Percentiles rank a stretch among this genome's conserved stretches.
phyloP scores from a whole-genome alignment of 164 flowering plant genomes.

The Berberis vulgaris region DNA sequence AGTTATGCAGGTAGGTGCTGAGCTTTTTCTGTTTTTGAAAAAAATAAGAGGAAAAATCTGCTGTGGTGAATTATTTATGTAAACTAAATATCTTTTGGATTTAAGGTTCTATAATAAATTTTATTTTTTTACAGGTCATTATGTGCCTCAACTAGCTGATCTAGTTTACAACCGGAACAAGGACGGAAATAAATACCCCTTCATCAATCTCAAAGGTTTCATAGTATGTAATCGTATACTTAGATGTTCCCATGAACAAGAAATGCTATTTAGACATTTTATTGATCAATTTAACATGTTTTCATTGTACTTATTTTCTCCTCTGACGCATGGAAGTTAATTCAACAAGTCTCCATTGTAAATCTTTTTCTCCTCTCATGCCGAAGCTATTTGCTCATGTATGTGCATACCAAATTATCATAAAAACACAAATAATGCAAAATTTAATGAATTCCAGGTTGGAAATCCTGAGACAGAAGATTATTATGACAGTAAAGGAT shows the following conservation, averaged over 20 bases:
- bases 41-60: no score
- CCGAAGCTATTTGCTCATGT: no score
- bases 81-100: background rate
- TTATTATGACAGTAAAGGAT: slow-evolving; percentile 41
- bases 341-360: no score
- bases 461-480: slow-evolving; percentile 69
- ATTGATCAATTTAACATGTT: no score
- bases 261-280: no score
- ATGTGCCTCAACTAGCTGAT: slow-evolving; percentile 72
- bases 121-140: slow-evolving; percentile 39
- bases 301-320: no score
- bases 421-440: no score
- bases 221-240: slow-evolving; percentile 27
- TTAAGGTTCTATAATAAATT: background rate
- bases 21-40: no score
- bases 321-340: no score
- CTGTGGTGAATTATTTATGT: background rate
- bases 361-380: no score
- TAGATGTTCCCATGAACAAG: background rate
- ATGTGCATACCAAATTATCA: no score
- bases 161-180: slow-evolving; percentile 47
- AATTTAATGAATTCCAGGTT: slow-evolving; percentile 29
- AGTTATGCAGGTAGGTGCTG: slow-evolving; percentile 50
- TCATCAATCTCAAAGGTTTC: slow-evolving; percentile 64
- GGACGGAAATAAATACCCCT: slow-evolving; percentile 17